These are phyloP conservation scores for Penicillium oxalicum DNA, from an alignment of 2,329 filamentous ascomycete genomes.

Conservation along the genomic window DNA sequence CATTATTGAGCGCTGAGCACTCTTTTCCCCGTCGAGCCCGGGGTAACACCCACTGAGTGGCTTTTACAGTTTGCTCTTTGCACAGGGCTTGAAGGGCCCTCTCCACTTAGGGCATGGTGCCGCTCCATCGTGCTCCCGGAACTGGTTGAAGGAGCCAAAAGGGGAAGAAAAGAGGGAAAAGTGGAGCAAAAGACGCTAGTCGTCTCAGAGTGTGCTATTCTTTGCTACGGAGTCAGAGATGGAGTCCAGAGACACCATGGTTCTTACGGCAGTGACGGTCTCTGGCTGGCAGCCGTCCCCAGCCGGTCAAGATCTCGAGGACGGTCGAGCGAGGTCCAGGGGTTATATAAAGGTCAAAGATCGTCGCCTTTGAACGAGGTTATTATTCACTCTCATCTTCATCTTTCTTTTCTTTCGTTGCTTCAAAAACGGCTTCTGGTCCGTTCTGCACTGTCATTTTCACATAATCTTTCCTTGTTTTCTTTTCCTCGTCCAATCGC, in stretches of 20 bases:
- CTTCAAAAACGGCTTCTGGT: conserved; percentile 13
- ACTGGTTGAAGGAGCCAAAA: conserved; percentile 1
- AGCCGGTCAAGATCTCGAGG: conserved; percentile 15
- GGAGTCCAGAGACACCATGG: not conserved
- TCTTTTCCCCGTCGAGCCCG: conserved; percentile 13
- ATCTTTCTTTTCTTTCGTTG: conserved; percentile 31
- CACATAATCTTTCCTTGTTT: conserved; percentile 10
- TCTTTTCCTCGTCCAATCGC: conserved; percentile 3
- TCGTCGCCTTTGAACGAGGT: conserved; percentile 16
- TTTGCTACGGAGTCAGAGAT: not conserved
- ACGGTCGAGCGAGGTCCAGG: conserved; percentile 13
- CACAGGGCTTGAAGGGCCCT: conserved; percentile 1
- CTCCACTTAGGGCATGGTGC: not conserved
- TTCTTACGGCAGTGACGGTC: not conserved
- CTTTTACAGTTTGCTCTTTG: not conserved
- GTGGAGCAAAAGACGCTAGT: conserved; percentile 5
- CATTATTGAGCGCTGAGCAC: conserved; percentile 15
- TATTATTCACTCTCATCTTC: conserved; percentile 17
- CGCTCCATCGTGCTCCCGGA: not conserved
- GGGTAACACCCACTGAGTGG: conserved; percentile 8
- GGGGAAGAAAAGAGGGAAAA: not conserved
- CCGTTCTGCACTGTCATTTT: conserved; percentile 17
- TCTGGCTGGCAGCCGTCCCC: conserved; percentile 1
- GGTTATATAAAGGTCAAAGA: conserved; percentile 32
- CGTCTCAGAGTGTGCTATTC: not conserved